Evolutionary conservation across 495 filamentous ascomycete genomes (phyloP), one percentile per base, ranked within the genome.

Genomic region (Massariosphaeria phaeospora): DNA sequence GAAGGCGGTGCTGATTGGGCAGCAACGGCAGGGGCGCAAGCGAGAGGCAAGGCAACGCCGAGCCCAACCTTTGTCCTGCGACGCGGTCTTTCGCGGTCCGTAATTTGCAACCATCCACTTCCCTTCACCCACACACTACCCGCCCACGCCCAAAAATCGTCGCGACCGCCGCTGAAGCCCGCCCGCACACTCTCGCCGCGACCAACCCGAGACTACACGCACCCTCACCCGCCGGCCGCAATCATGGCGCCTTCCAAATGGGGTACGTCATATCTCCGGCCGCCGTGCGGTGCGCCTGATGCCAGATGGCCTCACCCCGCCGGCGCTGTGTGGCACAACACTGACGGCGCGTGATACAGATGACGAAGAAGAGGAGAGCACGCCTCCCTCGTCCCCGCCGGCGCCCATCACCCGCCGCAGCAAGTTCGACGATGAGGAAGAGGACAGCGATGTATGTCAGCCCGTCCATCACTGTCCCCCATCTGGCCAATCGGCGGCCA

Each of bases 401-500:
- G 77, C 74, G 36, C 72, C 76, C 31, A 75, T 80, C 51, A 61
- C 63, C 29, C 68, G 69, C 25, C 79, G 84, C 61, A 70, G 78
- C 67, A 89, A 88, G 69, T 96, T 93, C 64, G 90, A 94, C 60
- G 93, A 99, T 64, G 91, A 96, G 69, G 88, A 82, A 27, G 82
- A 84, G 1, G 90, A 93, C 40, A 76, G 73, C 67, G 90, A 96
- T 71, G 91, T 91, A 80, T 68, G 79, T 70, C 15, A 56, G 52
- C 40, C 49, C 17, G 26, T 8, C 35, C 21, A 17, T n/a, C 24
- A 33, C 11, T 13, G 15, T 9, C 11, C 40, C 40, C 13, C 35
- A 20, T 34, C 15, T 25, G 10, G 21, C 18, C 48, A 2, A 18
- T 17, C 30, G 1, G 8, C 21, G 3, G 9, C 33, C 34, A 44